Base-by-base conservation (phyloP, 257 asterid species). In the Hygrophila difformis region DNA sequence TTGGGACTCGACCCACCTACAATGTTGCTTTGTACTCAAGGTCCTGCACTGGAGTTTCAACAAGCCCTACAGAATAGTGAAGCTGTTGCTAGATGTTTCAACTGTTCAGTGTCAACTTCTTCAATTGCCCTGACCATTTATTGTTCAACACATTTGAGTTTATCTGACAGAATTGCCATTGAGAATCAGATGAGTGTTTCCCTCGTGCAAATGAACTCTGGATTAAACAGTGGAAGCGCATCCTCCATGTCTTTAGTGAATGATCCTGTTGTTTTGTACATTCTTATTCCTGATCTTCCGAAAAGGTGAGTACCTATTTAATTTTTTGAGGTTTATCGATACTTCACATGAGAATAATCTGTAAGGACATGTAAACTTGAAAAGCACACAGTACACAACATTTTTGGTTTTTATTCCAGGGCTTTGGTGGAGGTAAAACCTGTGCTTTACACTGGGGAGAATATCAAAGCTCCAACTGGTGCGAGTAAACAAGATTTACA, bases 211-310 rank as follows among this genome's bases (percentile, higher is more conserved):
- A 73, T 70, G 81, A 85, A 82, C 66, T 57, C 28, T 48, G 60
- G 13, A 44, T 68, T 70, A 47, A 71, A 66, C 38, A 42, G 55
- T 53, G 58, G 55, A 60, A 73, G 74, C 65, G 55, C 46, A 53
- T 39, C 72, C 43, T 53, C 40, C 45, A 44, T 13, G 50, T 63
- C 66, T 55, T 45, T 37, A 46, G 68, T 66, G 50, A 44, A 67
- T 50, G 62, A 48, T 58, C 93, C 96, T 14, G 58, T 85, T 50
- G 36, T 82, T 59, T 55, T 82, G 18, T 89, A 69, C 66, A 50
- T 89, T 65, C 74, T 85, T 63, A 93, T 85, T 75, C 96, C 98
- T 52, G 94, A 79, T 75, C 75, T 89, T 54, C 98, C 98, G n/a
- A 89, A 85, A 68, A 79, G 98, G 98, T 89, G 47, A 64, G 13